phyloP scores from a whole-genome alignment of 2,329 filamentous ascomycete species.

The Epichloe festucae region DNA sequence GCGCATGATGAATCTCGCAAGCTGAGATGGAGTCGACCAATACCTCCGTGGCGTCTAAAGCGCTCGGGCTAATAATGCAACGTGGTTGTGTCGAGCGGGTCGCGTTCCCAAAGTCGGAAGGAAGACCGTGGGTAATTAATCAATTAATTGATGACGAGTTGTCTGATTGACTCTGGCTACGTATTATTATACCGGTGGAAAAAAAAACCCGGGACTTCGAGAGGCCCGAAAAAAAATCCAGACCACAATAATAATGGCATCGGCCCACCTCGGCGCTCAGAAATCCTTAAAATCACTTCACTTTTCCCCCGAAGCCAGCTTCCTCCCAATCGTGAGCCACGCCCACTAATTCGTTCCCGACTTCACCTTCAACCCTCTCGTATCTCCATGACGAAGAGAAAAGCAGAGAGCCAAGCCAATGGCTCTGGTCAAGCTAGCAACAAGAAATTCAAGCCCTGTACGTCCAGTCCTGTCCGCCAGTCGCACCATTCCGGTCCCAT shows the following conservation, averaged over 20 bases:
- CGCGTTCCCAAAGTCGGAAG: no score
- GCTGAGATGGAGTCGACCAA: background rate
- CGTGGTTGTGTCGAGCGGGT: background rate
- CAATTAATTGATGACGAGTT: no score
- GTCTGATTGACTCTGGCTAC: no score
- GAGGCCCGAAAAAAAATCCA: background rate
- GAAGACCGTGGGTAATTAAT: no score
- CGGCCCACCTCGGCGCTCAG: background rate
- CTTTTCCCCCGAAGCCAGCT: conserved; percentile 23
- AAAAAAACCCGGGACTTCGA: no score
- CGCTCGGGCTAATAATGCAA: background rate
- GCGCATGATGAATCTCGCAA: background rate
- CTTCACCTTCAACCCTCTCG: background rate
- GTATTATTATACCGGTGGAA: no score
- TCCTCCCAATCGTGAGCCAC: conserved; percentile 35
- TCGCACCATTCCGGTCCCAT: no score
- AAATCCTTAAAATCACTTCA: background rate
- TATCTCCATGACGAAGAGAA: conserved; percentile 41
- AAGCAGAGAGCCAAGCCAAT: conserved; percentile 34
- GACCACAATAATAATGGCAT: background rate
- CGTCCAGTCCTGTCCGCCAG: conserved; percentile 9
- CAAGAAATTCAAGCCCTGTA: conserved; percentile 42
- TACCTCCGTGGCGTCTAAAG: background rate
- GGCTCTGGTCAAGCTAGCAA: conserved; percentile 29
- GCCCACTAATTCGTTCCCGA: background rate